Percentiles rank a stretch among this genome's conserved stretches.
These are phyloP conservation scores for Centrapalus pauciflorus DNA, from an alignment of 129 eudicot genomes.

Conservation along the genomic window DNA sequence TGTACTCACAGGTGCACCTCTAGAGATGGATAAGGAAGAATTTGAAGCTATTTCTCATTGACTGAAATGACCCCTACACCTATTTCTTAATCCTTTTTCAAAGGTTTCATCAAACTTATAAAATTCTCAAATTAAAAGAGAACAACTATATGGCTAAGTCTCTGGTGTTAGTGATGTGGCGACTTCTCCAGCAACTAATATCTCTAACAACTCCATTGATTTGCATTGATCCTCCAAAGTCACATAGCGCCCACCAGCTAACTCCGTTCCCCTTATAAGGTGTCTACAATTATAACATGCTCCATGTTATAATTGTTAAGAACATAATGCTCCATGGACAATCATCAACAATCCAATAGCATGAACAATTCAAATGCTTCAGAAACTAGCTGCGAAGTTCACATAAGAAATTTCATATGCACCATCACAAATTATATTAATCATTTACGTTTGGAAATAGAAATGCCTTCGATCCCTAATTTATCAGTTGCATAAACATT, in stretches of 20 bases:
- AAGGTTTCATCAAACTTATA: not conserved
- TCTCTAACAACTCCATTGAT: not conserved
- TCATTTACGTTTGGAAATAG: not conserved
- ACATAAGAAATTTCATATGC: not conserved
- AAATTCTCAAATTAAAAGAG: not conserved
- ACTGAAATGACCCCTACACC: not conserved
- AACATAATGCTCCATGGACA: not conserved
- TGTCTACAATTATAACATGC: not conserved
- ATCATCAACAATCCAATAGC: not conserved
- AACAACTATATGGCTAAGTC: not conserved
- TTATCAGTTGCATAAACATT: conserved; percentile 11
- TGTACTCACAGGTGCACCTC: conserved; percentile 4
- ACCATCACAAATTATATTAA: not conserved
- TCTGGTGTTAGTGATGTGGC: not conserved
- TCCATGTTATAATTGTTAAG: not conserved
- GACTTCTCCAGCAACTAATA: not conserved
- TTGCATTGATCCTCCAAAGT: not conserved
- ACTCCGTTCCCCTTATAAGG: conserved; percentile 1
- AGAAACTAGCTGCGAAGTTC: not conserved
- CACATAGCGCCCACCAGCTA: conserved; percentile 10
- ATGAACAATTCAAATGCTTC: not conserved
- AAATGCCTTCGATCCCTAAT: not conserved
- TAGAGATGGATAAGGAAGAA: not conserved
- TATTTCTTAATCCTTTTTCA: not conserved
- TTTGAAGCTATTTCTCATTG: not conserved